Evolutionary conservation across 192 early-diverging fungal species (phyloP).

Genomic region (Backusella macrospora): DNA sequence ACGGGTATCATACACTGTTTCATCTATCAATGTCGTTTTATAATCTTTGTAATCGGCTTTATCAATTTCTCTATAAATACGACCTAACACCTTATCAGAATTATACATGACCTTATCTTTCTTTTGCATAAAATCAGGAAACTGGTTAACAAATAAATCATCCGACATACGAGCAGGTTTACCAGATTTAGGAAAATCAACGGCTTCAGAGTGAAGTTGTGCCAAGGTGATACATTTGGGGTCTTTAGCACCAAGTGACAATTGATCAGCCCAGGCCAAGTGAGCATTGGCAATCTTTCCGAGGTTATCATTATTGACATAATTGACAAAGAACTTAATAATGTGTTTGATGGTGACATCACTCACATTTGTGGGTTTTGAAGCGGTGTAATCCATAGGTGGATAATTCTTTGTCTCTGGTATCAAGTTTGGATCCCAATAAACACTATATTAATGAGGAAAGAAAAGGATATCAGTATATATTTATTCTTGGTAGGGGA

Average conservation of each 20-base stretch:
- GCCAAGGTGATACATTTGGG: slow-evolving; percentile 62
- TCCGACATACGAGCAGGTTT: slow-evolving; percentile 51
- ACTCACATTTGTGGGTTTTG: slow-evolving; percentile 27
- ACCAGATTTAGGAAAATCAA: slow-evolving; percentile 77
- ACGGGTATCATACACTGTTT: slow-evolving; percentile 36
- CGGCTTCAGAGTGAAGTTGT: slow-evolving; percentile 69
- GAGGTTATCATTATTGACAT: slow-evolving; percentile 65
- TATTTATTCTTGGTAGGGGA: background rate
- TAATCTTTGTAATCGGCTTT: slow-evolving; percentile 47
- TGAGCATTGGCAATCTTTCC: slow-evolving; percentile 72
- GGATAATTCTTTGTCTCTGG: slow-evolving; percentile 35
- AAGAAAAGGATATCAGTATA: background rate
- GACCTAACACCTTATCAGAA: slow-evolving; percentile 56
- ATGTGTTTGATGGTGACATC: slow-evolving; percentile 55
- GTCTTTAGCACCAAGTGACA: slow-evolving; percentile 48
- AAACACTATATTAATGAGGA: slow-evolving; percentile 40
- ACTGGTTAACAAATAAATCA: slow-evolving; percentile 46
- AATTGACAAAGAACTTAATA: slow-evolving; percentile 67
- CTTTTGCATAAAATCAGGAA: slow-evolving; percentile 81
- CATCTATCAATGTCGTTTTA: slow-evolving; percentile 33
- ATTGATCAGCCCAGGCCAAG: slow-evolving; percentile 61
- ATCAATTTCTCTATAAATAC: slow-evolving; percentile 55
- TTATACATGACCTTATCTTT: slow-evolving; percentile 50
- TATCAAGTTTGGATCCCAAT: slow-evolving; percentile 60
- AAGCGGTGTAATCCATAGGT: slow-evolving; percentile 60